phyloP scores from a whole-genome alignment of 78 protist genomes.

The Chrysochromulina tobinii region DNA sequence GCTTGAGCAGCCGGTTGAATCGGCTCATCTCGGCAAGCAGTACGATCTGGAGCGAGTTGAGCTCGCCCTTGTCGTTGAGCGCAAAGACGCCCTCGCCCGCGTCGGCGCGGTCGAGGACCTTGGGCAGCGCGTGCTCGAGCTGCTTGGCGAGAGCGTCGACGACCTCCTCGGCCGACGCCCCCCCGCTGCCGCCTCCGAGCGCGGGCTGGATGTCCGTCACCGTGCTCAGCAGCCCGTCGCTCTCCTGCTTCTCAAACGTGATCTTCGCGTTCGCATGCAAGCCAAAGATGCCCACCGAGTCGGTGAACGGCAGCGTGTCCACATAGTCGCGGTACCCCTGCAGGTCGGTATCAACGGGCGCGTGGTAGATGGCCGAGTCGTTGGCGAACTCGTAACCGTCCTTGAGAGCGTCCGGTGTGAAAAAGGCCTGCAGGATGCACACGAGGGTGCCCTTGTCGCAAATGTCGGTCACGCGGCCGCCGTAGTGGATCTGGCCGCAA shows the following conservation, averaged over 20 bases:
- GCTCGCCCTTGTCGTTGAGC: conserved; percentile 27
- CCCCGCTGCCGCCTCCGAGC: background rate
- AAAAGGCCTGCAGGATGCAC: conserved; percentile 64
- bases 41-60: conserved; percentile 64
- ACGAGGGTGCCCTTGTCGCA: conserved; percentile 78
- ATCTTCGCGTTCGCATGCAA: conserved; percentile 90
- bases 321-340: conserved; percentile 51
- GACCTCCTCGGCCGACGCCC: conserved; percentile 22
- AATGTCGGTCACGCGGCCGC: conserved; percentile 92
- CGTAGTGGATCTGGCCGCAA: conserved; percentile 85
- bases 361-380: conserved; percentile 49
- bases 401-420: conserved; percentile 38
- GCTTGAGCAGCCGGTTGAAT: conserved; percentile 70
- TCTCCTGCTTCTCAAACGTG: conserved; percentile 66
- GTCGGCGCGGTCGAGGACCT: conserved; percentile 20
- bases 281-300: conserved; percentile 87
- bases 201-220: conserved; percentile 74
- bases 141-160: conserved; percentile 34
- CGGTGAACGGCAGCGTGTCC: conserved; percentile 59
- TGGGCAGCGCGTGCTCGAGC: conserved; percentile 46
- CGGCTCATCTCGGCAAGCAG: conserved; percentile 79
- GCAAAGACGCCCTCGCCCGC: background rate
- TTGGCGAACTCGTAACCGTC: conserved; percentile 53
- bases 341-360: conserved; percentile 69
- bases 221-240: conserved; percentile 65